Percentiles rank a stretch among this genome's conserved stretches.
Evolutionary conservation across 768 basidiomycete species (phyloP).

Genomic region (Coprinopsis marcescibilis): DNA sequence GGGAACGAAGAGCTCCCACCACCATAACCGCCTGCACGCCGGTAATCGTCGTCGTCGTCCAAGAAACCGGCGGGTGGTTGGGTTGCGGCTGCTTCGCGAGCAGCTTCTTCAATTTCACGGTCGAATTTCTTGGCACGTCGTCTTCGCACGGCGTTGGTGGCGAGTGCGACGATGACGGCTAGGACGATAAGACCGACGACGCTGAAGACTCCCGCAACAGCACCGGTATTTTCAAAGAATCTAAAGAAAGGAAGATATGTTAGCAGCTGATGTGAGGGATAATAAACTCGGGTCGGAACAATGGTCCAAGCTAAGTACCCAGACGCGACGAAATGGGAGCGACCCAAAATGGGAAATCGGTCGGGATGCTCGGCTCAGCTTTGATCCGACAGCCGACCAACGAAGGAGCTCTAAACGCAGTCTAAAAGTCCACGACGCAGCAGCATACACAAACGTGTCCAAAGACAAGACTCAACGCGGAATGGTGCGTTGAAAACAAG

Average conservation of each 20-base stretch:
- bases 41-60: slow-evolving; percentile 42
- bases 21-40: slow-evolving; percentile 20
- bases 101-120: slow-evolving; percentile 67
- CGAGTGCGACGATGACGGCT: slow-evolving; percentile 41
- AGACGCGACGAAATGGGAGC: background rate
- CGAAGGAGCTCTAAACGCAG: too few relatives aligned
- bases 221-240: slow-evolving; percentile 69
- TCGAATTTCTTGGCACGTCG: slow-evolving; percentile 63
- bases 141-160: slow-evolving; percentile 52
- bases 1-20: slow-evolving; percentile 16
- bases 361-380: too few relatives aligned
- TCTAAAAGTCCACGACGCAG: too few relatives aligned
- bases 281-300: background rate
- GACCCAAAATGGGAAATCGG: too few relatives aligned
- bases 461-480: too few relatives aligned
- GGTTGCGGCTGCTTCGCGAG: slow-evolving; percentile 53
- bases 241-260: slow-evolving; percentile 26
- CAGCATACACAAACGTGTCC: too few relatives aligned
- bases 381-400: too few relatives aligned
- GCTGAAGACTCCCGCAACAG: slow-evolving; percentile 66
- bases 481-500: too few relatives aligned
- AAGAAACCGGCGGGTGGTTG: slow-evolving; percentile 47
- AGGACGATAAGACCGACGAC: slow-evolving; percentile 61
- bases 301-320: background rate
- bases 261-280: background rate